Conservation (phyloP, 306 rosid species). For the Ormosia semicastrata region DNA sequence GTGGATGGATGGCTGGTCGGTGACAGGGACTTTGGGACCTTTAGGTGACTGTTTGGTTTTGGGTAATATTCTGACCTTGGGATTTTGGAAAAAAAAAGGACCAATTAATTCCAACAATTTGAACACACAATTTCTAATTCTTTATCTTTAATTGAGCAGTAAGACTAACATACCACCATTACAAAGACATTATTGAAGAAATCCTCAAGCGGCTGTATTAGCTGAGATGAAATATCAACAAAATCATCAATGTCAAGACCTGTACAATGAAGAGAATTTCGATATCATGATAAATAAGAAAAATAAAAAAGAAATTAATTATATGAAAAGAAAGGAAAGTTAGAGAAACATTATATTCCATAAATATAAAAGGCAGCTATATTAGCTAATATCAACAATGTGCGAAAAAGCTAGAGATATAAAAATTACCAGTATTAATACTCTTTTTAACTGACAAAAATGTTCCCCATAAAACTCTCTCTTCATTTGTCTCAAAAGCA, state of each 20-base stretch:
- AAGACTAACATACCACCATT: constrained; percentile 82
- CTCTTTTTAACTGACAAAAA: constrained; percentile 56
- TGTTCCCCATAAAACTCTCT: constrained; percentile 70
- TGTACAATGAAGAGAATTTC: constrained; percentile 29
- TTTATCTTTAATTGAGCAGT: not conserved
- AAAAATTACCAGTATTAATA: constrained; percentile 56
- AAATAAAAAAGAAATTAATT: not conserved
- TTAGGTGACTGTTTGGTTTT: too few relatives aligned
- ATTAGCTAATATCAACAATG: not conserved
- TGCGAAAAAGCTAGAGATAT: not conserved
- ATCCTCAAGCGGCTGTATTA: constrained; percentile 86
- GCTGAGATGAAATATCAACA: constrained; percentile 64
- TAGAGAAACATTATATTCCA: not conserved
- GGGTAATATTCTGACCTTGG: too few relatives aligned
- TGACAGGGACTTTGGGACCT: too few relatives aligned
- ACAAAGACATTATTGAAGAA: constrained; percentile 84
- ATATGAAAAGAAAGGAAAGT: not conserved
- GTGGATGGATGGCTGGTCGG: too few relatives aligned
- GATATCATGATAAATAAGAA: not conserved
- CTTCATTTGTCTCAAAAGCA: constrained; percentile 75
- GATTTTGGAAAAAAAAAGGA: too few relatives aligned
- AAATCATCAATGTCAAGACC: constrained; percentile 72
- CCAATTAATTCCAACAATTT: too few relatives aligned
- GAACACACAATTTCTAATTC: not conserved
- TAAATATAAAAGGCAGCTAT: not conserved